These are phyloP conservation scores for Coemansia sp. DNA, from an alignment of 192 early-diverging fungal genomes.

Conservation along the genomic window DNA sequence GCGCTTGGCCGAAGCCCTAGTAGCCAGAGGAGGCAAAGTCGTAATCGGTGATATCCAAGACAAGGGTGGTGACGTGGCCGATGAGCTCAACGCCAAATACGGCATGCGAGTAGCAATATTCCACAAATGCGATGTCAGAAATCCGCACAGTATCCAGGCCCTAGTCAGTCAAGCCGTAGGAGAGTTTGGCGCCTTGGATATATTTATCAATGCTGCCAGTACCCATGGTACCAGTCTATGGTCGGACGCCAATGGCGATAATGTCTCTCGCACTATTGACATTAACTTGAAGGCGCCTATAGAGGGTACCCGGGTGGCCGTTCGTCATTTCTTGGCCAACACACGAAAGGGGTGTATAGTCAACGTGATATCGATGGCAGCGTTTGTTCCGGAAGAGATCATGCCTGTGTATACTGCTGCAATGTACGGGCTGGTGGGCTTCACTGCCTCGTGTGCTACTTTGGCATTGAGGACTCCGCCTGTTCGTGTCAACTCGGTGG, in stretches of 20 bases:
- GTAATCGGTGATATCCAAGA: conserved; percentile 64
- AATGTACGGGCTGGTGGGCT: conserved; percentile 72
- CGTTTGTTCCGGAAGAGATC: conserved; percentile 55
- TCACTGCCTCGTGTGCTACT: conserved; percentile 57
- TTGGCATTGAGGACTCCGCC: conserved; percentile 35
- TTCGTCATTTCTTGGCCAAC: conserved; percentile 57
- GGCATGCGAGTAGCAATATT: conserved; percentile 39
- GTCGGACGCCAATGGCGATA: conserved; percentile 48
- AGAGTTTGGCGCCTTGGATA: conserved; percentile 62
- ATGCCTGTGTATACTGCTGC: conserved; percentile 74
- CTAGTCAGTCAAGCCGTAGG: conserved; percentile 49
- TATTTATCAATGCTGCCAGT: conserved; percentile 67
- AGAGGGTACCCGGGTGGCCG: conserved; percentile 69
- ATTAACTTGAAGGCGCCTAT: conserved; percentile 77
- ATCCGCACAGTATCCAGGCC: conserved; percentile 23
- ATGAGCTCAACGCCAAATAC: conserved; percentile 29
- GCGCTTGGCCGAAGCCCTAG: conserved; percentile 59
- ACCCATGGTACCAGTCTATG: conserved; percentile 50
- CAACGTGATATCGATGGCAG: conserved; percentile 76
- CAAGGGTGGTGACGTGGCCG: conserved; percentile 48
- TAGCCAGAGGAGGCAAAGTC: conserved; percentile 62
- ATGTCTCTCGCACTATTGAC: conserved; percentile 62
- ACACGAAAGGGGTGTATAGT: conserved; percentile 64
- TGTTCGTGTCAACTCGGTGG: conserved; percentile 66
- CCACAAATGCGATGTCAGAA: conserved; percentile 58